These are phyloP conservation scores for Cercis canadensis DNA, from an alignment of 306 rosid species.

Conservation along the genomic window DNA sequence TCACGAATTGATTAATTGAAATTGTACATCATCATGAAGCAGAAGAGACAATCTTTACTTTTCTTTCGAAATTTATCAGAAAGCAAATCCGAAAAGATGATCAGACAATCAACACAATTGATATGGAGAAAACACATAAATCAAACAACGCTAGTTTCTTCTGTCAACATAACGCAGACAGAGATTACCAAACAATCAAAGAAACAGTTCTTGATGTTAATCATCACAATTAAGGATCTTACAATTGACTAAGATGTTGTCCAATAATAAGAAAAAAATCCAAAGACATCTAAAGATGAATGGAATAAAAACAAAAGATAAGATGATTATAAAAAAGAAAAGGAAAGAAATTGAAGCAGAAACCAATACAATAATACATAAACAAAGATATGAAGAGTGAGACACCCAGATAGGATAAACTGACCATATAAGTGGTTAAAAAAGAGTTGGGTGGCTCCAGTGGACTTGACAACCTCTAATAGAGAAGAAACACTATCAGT, in stretches of 20 bases:
- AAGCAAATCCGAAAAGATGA: slow-evolving; percentile 14
- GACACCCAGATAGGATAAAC: slow-evolving; percentile 26
- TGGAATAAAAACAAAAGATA: slow-evolving; percentile 10
- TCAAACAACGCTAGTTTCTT: background rate
- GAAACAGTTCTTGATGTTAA: slow-evolving; percentile 8
- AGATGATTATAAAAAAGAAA: background rate
- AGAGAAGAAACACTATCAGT: slow-evolving; percentile 84
- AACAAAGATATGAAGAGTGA: background rate
- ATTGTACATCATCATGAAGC: slow-evolving; percentile 7
- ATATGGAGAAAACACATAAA: slow-evolving; percentile 7
- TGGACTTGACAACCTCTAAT: slow-evolving; percentile 69
- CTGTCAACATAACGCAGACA: too few relatives aligned
- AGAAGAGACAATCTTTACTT: slow-evolving; percentile 7
- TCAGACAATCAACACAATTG: slow-evolving; percentile 1
- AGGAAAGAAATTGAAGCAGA: background rate
- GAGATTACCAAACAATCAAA: slow-evolving; percentile 22
- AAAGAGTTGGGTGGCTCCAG: slow-evolving; percentile 92
- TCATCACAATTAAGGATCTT: slow-evolving; percentile 30
- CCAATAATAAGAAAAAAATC: too few relatives aligned
- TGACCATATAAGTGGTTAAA: slow-evolving; percentile 97
- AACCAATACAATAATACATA: slow-evolving; percentile 2
- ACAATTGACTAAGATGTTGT: background rate
- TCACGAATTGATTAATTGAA: background rate
- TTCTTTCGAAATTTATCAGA: slow-evolving; percentile 2
- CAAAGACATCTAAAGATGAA: slow-evolving; percentile 4